These are phyloP conservation scores for Symbiodinium natans DNA, from an alignment of 73 alveolate genomes.

Conservation along the genomic window DNA sequence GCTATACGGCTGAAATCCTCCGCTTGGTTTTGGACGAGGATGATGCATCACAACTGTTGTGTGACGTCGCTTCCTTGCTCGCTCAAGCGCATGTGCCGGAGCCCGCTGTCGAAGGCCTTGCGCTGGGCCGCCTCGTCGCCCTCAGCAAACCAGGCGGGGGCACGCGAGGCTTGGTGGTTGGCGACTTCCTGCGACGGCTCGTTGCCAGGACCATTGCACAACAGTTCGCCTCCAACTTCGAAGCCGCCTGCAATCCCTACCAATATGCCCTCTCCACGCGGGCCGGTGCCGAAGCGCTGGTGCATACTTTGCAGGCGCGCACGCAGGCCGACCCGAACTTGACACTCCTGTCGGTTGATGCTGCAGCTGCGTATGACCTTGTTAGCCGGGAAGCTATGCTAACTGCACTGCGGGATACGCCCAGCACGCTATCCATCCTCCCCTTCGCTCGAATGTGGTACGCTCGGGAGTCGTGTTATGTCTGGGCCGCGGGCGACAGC, in stretches of 20 bases:
- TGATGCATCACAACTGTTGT: background rate
- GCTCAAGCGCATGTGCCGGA: background rate
- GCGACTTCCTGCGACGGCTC: background rate
- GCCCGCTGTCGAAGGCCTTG: background rate
- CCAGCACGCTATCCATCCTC: background rate
- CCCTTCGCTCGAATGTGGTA: background rate
- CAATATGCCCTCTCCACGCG: background rate
- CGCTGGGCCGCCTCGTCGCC: too few species aligned
- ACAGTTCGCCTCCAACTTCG: background rate
- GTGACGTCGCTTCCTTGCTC: background rate
- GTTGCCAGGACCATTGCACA: background rate
- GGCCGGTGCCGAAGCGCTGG: background rate
- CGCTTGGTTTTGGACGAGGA: background rate
- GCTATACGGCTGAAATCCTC: background rate
- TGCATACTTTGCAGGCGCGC: background rate
- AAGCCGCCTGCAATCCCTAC: background rate
- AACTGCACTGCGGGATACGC: background rate
- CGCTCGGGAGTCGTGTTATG: background rate
- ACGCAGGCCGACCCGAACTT: background rate
- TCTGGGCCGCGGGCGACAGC: too few species aligned
- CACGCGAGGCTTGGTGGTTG: background rate
- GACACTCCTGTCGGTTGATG: background rate
- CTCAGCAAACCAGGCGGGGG: too few species aligned
- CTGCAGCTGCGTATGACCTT: background rate
- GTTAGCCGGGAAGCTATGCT: background rate